Evolutionary conservation across 768 basidiomycete genomes (phyloP).

Genomic region (Suillus variegatus): DNA sequence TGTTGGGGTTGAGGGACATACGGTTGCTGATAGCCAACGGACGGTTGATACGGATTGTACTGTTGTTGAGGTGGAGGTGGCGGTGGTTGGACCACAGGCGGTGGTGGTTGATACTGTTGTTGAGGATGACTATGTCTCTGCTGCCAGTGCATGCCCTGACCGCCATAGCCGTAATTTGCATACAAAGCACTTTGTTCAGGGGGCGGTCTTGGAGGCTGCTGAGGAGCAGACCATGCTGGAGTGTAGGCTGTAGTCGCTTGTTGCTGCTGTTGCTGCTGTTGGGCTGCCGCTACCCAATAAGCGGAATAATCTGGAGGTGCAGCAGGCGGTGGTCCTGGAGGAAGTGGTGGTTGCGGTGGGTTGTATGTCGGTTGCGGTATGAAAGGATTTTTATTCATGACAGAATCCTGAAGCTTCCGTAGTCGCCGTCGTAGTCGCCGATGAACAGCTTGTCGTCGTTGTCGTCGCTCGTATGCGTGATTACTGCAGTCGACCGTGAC

Average conservation of each 20-base stretch:
- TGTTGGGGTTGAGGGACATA: conserved; percentile 67
- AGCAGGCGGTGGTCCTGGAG: conserved; percentile 77
- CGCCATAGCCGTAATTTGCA: conserved; percentile 90
- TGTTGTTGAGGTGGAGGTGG: conserved; percentile 57
- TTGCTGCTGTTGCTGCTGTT: conserved; percentile 49
- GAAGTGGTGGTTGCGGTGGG: conserved; percentile 74
- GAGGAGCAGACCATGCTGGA: conserved; percentile 67
- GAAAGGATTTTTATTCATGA: conserved; percentile 87
- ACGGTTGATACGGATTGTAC: conserved; percentile 78
- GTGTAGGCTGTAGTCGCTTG: conserved; percentile 57
- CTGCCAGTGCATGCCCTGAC: conserved; percentile 62
- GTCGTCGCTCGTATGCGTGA: conserved; percentile 13
- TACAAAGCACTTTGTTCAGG: conserved; percentile 84
- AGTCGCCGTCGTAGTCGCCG: conserved; percentile 14
- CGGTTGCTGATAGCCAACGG: conserved; percentile 61
- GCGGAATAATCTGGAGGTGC: conserved; percentile 76
- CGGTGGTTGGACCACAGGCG: conserved; percentile 51
- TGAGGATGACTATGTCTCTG: conserved; percentile 67
- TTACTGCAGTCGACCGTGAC: background rate
- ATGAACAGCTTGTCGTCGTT: conserved; percentile 18
- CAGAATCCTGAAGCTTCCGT: conserved; percentile 3
- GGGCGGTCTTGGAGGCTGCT: conserved; percentile 63
- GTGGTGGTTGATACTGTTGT: conserved; percentile 49
- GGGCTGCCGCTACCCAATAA: conserved; percentile 70
- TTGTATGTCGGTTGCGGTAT: conserved; percentile 68